A percentile compares a stretch with the other conserved stretches of the same genome.
Evolutionary conservation across 805 yeast genomes (phyloP).

Genomic region (Kuraishia capsulata): DNA sequence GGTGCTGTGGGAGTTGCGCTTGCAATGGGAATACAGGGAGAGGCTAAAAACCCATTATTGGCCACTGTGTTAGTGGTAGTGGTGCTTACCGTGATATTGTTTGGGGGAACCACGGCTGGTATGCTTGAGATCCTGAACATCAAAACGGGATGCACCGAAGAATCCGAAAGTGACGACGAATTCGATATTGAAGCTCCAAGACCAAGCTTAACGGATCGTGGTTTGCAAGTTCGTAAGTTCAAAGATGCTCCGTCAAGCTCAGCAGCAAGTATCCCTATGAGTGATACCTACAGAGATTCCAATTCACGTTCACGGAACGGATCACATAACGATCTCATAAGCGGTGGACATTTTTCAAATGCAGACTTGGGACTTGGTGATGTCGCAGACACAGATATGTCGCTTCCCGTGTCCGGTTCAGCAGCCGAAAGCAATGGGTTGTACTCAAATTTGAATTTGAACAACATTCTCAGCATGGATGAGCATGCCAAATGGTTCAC

Average conservation of each 20-base stretch:
- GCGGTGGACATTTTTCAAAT: no score
- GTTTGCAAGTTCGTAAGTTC: not conserved
- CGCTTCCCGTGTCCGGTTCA: not conserved
- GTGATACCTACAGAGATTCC: slow-evolving; percentile 7
- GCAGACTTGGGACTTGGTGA: not conserved
- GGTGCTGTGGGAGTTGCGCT: slow-evolving; percentile 99
- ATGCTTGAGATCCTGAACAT: slow-evolving; percentile 95
- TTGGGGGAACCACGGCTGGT: slow-evolving; percentile 98
- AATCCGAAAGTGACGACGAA: slow-evolving; percentile 76
- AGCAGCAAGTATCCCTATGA: slow-evolving; percentile 7
- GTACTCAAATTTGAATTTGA: slow-evolving; percentile 10
- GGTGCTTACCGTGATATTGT: slow-evolving; percentile 87
- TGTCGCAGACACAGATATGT: not conserved
- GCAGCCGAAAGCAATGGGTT: not conserved
- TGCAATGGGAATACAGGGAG: slow-evolving; percentile 96
- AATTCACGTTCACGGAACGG: slow-evolving; percentile 18
- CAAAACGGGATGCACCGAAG: slow-evolving; percentile 83
- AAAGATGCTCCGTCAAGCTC: slow-evolving; percentile 1
- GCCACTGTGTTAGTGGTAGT: slow-evolving; percentile 97
- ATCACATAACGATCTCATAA: slow-evolving; percentile 9
- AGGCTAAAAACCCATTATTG: slow-evolving; percentile 73
- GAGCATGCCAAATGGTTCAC: slow-evolving; percentile 89
- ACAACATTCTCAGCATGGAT: slow-evolving; percentile 31
- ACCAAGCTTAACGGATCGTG: not conserved
- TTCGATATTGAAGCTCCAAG: slow-evolving; percentile 79